Conservation (phyloP, 202 grass and related monocot species). For the Schoenoplectus triqueter region DNA sequence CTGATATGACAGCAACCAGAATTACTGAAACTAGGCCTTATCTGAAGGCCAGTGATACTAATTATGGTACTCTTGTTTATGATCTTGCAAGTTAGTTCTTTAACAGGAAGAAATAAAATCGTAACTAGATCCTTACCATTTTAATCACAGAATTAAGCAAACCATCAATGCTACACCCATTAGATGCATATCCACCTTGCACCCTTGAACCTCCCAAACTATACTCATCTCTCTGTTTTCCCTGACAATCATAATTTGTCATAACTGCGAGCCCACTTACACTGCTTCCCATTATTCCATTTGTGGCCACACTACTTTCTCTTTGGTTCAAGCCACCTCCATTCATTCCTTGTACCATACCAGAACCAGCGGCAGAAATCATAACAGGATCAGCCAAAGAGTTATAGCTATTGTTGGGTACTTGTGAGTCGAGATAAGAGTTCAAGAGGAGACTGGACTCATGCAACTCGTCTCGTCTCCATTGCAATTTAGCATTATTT, state of each 20-base stretch:
- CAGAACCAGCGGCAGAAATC: conserved; percentile 30
- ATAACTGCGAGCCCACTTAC: conserved; percentile 25
- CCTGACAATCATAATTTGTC: conserved; percentile 46
- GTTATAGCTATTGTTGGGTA: conserved; percentile 43
- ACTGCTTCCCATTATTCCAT: conserved; percentile 32
- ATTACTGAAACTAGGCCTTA: neutral
- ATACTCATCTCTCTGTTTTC: conserved; percentile 55
- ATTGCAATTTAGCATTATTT: conserved; percentile 53
- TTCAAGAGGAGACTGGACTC: conserved; percentile 53
- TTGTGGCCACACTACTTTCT: conserved; percentile 29
- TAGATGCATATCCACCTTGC: conserved; percentile 58
- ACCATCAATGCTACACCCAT: conserved; percentile 71
- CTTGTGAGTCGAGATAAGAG: conserved; percentile 42
- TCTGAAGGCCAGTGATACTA: neutral
- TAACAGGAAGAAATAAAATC: neutral
- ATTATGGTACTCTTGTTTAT: neutral
- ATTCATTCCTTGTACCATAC: conserved; percentile 49
- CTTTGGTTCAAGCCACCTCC: conserved; percentile 37
- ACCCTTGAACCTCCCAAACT: conserved; percentile 54
- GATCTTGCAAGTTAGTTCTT: conserved; percentile 1
- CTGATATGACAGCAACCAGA: too few relatives aligned
- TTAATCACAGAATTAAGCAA: conserved; percentile 92
- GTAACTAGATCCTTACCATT: conserved; percentile 55
- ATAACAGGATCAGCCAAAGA: conserved; percentile 40
- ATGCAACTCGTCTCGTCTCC: conserved; percentile 49